Evolutionary conservation across 1,284 basidiomycete genomes (phyloP).

Genomic region (Neolentinus lepideus): DNA sequence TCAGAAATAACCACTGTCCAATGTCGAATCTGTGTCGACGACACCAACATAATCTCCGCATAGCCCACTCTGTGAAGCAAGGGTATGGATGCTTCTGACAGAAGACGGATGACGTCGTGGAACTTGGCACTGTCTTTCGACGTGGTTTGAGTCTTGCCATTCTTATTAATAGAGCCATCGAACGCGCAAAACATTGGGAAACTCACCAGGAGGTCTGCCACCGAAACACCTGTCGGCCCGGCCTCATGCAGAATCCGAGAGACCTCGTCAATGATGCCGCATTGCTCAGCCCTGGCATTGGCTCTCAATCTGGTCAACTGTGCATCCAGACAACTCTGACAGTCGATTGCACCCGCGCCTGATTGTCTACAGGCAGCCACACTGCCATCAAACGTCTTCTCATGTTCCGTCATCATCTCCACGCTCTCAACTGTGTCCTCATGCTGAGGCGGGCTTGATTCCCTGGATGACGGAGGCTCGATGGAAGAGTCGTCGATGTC

Average conservation of each 20-base stretch:
- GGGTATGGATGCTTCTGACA: conserved; percentile 42
- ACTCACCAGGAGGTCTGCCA: conserved; percentile 41
- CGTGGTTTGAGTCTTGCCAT: neutral
- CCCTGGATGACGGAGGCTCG: neutral
- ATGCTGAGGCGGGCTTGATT: conserved; percentile 2
- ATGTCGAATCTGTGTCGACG: conserved; percentile 34
- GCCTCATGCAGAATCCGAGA: conserved; percentile 25
- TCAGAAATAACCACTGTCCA: conserved; percentile 59
- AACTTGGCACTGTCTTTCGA: conserved; percentile 7
- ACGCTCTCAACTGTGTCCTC: conserved; percentile 8
- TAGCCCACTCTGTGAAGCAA: conserved; percentile 68
- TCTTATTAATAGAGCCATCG: neutral
- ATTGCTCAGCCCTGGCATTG: conserved; percentile 26
- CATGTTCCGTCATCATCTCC: conserved; percentile 29
- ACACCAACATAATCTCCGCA: conserved; percentile 39
- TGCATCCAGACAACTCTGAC: conserved; percentile 45
- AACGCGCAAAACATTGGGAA: neutral
- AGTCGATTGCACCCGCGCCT: conserved; percentile 45
- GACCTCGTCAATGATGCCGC: conserved; percentile 24
- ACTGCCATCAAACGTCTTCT: conserved; percentile 32
- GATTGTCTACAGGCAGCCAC: conserved; percentile 43
- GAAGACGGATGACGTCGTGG: conserved; percentile 28
- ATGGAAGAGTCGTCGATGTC: conserved; percentile 7
- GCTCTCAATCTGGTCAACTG: conserved; percentile 30
- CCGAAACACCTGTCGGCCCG: conserved; percentile 40